Evolutionary conservation across 169 alveolate species (phyloP), one percentile per base, ranked within the genome.

Genomic region (Cryptosporidium meleagridis): DNA sequence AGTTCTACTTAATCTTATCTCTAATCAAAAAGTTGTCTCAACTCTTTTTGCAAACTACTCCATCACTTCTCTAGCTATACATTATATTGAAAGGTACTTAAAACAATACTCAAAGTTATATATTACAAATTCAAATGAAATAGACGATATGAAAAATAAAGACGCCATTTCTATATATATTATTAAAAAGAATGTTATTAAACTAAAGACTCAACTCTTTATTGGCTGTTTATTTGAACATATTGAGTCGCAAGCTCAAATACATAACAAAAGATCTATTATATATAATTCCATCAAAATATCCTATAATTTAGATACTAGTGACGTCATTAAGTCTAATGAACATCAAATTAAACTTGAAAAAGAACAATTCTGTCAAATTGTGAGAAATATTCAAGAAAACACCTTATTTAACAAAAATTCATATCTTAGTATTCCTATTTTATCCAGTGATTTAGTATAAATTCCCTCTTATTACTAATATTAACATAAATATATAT

Each of bases 71-170:
- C 44, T 53, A 16, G 41, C 58, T 7, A 16, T 44, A 35, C 41
- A 37, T 75, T 75, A 75, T 61, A 58, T 75, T 12, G 73, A 75
- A 61, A 53, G 29, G 29, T 53, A 58, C 12, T 23, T 53, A 12
- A 75, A 48, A 33, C 58, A 75, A 75, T 12, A 58, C 23, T 71
- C 85, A 29, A 71, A 61, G 39, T 29, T 26, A 61, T 61, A 61
- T 23, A 61, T 61, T 61, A 61, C 4, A 5, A 4, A 61, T 2
- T 48, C 55, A 48, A 48, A 14, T 7, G 8, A 48, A 48, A 48
- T 3, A 0, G 23, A 7, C 0, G 55, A 48, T 48, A 3, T 2
- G 0, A 48, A 48, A 12, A 48, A 48, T 21, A 14, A 48, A 48
- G 55, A 16, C 18, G 23, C 7, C 55, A 48, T 48, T 14, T 48